Conservation (phyloP, 805 yeast genomes). For the Cyberlindnera misumaiensis region DNA sequence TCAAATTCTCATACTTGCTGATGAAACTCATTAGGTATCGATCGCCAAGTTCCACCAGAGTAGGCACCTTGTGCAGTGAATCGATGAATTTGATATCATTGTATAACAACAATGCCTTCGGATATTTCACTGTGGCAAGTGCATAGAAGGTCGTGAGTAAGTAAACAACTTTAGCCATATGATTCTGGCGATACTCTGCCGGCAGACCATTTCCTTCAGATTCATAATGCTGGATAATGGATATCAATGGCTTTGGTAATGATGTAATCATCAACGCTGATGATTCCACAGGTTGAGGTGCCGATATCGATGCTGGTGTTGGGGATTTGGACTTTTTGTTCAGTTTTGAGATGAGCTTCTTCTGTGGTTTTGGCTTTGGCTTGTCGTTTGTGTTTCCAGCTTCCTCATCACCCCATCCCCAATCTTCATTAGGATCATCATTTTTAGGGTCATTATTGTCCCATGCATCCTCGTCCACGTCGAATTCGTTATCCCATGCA, state of each 20-base stretch:
- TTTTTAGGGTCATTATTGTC: neutral
- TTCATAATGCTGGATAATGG: constrained; percentile 14
- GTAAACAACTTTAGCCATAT: constrained; percentile 13
- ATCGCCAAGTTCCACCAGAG: constrained; percentile 40
- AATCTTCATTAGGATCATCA: neutral
- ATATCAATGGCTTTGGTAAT: constrained; percentile 11
- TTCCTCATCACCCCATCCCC: constrained; percentile 1
- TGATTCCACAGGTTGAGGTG: constrained; percentile 1
- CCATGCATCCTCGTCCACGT: neutral
- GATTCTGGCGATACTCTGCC: constrained; percentile 8
- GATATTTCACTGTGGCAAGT: constrained; percentile 12
- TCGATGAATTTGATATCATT: constrained; percentile 16
- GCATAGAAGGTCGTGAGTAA: constrained; percentile 14
- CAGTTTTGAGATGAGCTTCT: constrained; percentile 16
- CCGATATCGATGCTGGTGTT: constrained; percentile 7
- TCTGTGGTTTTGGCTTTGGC: constrained; percentile 5
- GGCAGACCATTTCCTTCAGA: constrained; percentile 7
- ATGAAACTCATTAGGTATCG: constrained; percentile 9
- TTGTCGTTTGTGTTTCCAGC: constrained; percentile 1
- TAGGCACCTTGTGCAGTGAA: constrained; percentile 1
- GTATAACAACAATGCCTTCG: constrained; percentile 10
- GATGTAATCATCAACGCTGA: neutral
- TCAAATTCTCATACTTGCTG: constrained; percentile 6
- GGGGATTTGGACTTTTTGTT: constrained; percentile 9
- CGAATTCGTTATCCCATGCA: constrained; percentile 18